Evolutionary conservation across 805 yeast species (phyloP).

Genomic region (Brettanomyces nanus): DNA sequence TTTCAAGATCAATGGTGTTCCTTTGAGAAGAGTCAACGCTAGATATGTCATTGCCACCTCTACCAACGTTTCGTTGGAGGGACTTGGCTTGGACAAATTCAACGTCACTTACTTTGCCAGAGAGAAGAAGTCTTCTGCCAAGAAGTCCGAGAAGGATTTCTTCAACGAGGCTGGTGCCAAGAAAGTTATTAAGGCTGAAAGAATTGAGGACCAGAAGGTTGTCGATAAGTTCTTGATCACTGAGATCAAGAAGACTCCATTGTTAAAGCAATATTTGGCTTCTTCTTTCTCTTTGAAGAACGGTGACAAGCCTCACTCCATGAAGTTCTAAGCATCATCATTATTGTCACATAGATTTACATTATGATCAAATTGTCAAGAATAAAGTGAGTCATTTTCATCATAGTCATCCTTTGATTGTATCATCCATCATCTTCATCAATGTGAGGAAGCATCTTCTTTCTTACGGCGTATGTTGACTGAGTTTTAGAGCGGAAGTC

Average conservation of each 20-base stretch:
- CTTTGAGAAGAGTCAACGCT: conserved; percentile 97
- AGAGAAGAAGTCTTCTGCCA: conserved; percentile 76
- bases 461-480: too few relatives aligned
- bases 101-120: conserved; percentile 93
- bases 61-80: conserved; percentile 73
- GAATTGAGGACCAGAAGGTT: conserved; percentile 93
- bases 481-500: too few relatives aligned
- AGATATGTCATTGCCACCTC: conserved; percentile 99
- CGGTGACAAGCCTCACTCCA: conserved; percentile 98
- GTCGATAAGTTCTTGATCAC: conserved; percentile 89
- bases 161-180: conserved; percentile 71
- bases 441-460: too few relatives aligned
- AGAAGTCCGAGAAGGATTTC: conserved; percentile 81
- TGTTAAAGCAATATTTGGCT: conserved; percentile 93
- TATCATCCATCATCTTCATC: too few relatives aligned
- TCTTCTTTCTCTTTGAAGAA: conserved; percentile 92
- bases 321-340: conserved; percentile 68
- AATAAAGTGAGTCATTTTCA: too few relatives aligned
- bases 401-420: too few relatives aligned
- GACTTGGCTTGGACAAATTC: conserved; percentile 85
- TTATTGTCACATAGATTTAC: not conserved
- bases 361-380: not conserved
- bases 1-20: conserved; percentile 99
- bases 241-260: conserved; percentile 95
- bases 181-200: conserved; percentile 85